A percentile compares a stretch with the other conserved stretches of the same genome.
Conservation (phyloP, 257 asterid species). For the Solanum neorickii region DNA sequence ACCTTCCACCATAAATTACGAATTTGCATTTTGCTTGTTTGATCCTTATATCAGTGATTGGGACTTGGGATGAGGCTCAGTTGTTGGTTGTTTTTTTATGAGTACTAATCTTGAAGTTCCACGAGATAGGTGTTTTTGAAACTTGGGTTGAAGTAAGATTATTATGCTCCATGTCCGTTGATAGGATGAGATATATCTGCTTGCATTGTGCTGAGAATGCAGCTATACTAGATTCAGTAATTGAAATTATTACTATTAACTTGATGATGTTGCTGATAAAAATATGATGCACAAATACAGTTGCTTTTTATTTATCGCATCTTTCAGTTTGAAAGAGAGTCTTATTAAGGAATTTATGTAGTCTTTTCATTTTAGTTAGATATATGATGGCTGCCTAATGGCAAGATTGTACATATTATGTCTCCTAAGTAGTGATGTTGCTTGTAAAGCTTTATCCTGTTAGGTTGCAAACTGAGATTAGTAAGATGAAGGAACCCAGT, state of each 20-base stretch:
- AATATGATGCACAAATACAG: background rate
- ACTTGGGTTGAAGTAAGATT: background rate
- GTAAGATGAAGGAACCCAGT: background rate
- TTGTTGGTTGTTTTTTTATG: background rate
- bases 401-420: background rate
- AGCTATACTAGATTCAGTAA: background rate
- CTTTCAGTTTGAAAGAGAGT: background rate
- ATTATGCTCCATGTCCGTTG: background rate
- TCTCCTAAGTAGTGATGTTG: background rate
- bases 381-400: background rate
- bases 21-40: background rate
- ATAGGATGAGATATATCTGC: background rate
- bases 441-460: background rate
- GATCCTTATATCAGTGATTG: background rate
- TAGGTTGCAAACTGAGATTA: background rate
- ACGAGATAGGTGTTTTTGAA: background rate
- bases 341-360: background rate
- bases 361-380: background rate
- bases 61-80: background rate
- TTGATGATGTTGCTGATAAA: background rate
- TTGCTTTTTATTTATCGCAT: background rate
- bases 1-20: background rate
- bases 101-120: background rate
- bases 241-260: background rate
- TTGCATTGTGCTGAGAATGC: background rate